A percentile compares a stretch with the other conserved stretches of the same genome.
Evolutionary conservation across 1,284 basidiomycete genomes (phyloP).

Genomic region (Erythrobasidium hasegawianum): DNA sequence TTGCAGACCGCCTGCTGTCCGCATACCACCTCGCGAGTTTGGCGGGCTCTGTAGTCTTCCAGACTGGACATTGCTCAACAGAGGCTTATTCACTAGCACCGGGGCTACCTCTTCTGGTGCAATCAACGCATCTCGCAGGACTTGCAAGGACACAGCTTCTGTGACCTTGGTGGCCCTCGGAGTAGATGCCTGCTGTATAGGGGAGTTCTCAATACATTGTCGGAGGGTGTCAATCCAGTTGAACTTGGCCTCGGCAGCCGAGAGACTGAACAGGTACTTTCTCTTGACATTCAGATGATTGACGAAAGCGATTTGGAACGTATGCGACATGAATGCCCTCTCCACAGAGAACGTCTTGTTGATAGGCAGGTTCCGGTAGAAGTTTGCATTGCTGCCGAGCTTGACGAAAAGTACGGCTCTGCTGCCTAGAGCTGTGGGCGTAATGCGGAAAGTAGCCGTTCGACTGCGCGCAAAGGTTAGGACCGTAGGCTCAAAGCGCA

Average conservation of each 20-base stretch:
- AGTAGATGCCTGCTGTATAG: constrained; percentile 42
- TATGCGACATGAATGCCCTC: constrained; percentile 57
- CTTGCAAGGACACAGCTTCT: constrained; percentile 67
- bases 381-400: constrained; percentile 69
- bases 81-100: constrained; percentile 35
- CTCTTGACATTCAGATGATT: constrained; percentile 66
- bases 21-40: constrained; percentile 37
- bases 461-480: constrained; percentile 70
- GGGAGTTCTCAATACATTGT: constrained; percentile 60
- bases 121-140: constrained; percentile 77
- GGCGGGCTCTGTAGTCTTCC: constrained; percentile 34
- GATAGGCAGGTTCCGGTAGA: constrained; percentile 72
- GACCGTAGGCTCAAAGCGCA: constrained; percentile 76
- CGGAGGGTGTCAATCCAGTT: constrained; percentile 70
- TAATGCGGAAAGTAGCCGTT: constrained; percentile 81
- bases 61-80: constrained; percentile 37
- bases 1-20: constrained; percentile 30
- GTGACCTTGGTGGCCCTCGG: constrained; percentile 60
- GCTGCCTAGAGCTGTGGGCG: constrained; percentile 70
- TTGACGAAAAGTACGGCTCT: constrained; percentile 76
- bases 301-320: constrained; percentile 80
- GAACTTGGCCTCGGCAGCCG: constrained; percentile 66
- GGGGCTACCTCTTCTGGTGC: constrained; percentile 44
- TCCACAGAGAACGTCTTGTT: constrained; percentile 74
- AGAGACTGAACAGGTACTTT: constrained; percentile 88